Evolutionary conservation across 306 rosid genomes (phyloP).

Genomic region (Styphnolobium japonicum): DNA sequence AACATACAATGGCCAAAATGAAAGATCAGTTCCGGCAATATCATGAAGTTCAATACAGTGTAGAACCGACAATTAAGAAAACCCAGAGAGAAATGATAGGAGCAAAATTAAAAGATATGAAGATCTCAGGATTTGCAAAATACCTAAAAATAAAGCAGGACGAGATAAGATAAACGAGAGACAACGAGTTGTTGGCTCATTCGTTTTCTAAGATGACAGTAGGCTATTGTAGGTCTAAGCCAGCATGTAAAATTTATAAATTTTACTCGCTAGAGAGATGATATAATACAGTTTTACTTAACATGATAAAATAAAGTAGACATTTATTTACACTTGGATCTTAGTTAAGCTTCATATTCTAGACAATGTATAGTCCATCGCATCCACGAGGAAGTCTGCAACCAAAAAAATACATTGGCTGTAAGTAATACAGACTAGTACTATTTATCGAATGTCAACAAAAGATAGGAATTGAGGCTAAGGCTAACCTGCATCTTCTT

Average conservation of each 20-base stretch:
- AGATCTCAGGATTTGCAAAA: not conserved
- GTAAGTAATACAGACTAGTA: constrained; percentile 7
- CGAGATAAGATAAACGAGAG: constrained; percentile 33
- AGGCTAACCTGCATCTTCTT: constrained; percentile 82
- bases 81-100: not conserved
- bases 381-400: constrained; percentile 82
- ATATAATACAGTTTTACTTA: constrained; percentile 12
- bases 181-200: constrained; percentile 70
- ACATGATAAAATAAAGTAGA: not conserved
- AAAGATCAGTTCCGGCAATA: not conserved
- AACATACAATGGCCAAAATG: not conserved
- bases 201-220: constrained; percentile 19
- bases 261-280: constrained; percentile 21
- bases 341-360: constrained; percentile 48
- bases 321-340: constrained; percentile 29
- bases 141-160: not conserved
- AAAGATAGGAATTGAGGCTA: not conserved
- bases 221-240: constrained; percentile 15
- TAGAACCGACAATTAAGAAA: not conserved
- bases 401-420: not conserved
- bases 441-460: not conserved
- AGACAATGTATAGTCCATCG: constrained; percentile 69
- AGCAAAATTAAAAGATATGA: not conserved
- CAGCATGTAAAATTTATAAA: constrained; percentile 14
- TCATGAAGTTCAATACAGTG: not conserved